Percentiles rank a stretch among this genome's conserved stretches.
Conservation (phyloP, 768 basidiomycete genomes). For the Symmetrospora coprosmae region DNA sequence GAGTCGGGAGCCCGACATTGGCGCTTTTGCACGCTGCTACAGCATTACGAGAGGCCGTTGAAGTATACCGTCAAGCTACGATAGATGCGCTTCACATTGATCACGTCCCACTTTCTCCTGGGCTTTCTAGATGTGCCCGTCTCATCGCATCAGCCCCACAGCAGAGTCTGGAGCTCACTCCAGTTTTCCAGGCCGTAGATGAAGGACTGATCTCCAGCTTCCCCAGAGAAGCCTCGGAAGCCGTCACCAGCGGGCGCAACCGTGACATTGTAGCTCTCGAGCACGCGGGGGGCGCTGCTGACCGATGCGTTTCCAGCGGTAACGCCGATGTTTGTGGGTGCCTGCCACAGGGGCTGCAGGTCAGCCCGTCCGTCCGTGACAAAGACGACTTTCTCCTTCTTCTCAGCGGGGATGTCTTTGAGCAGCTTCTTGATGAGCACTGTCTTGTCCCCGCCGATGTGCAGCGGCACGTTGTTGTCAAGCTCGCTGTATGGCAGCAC, state of each 20-base stretch:
- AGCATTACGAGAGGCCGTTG: too few species aligned
- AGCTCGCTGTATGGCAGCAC: neutral
- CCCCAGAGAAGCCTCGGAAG: neutral
- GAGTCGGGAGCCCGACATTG: too few species aligned
- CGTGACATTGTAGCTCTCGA: neutral
- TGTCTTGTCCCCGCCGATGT: constrained; percentile 1
- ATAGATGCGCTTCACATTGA: too few species aligned
- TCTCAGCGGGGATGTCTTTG: neutral
- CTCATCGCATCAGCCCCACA: too few species aligned
- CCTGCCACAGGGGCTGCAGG: constrained; percentile 5
- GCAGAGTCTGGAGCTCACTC: neutral
- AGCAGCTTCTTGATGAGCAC: neutral
- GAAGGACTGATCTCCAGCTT: neutral
- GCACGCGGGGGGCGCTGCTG: neutral
- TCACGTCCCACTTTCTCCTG: too few species aligned
- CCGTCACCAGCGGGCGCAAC: neutral
- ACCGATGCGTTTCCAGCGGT: neutral
- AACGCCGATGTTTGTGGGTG: constrained; percentile 3
- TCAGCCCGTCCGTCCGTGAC: constrained; percentile 4
- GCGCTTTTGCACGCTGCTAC: too few species aligned
- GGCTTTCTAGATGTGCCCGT: too few species aligned
- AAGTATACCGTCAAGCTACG: too few species aligned
- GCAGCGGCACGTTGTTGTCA: neutral
- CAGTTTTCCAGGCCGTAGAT: constrained; percentile 12
- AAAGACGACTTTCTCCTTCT: neutral